phyloP scores from a whole-genome alignment of 2,329 filamentous ascomycete genomes.

The Dactylella cylindrospora region DNA sequence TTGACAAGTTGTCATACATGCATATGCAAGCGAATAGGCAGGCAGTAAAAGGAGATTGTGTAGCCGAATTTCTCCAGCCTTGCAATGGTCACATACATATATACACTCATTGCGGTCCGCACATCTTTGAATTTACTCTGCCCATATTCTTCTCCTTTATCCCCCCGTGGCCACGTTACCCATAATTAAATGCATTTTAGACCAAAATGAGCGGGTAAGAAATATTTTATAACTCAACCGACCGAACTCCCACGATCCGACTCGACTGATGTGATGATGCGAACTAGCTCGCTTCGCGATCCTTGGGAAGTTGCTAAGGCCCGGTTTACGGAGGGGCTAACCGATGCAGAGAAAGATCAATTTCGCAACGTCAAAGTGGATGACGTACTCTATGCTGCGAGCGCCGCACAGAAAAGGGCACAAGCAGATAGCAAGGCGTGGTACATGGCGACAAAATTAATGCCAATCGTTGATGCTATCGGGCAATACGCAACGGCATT shows the following conservation, averaged over 20 bases:
- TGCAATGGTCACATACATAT: too few relatives aligned
- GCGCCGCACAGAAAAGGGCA: conserved; percentile 45
- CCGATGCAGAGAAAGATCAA: conserved; percentile 43
- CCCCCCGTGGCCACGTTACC: too few relatives aligned
- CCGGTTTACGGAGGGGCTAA: conserved; percentile 47
- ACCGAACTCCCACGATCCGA: too few relatives aligned
- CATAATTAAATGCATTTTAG: too few relatives aligned
- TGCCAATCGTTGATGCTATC: conserved; percentile 46
- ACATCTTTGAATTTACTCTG: too few relatives aligned
- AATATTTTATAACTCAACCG: background rate
- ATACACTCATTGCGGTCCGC: too few relatives aligned
- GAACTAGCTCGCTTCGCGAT: conserved; percentile 28
- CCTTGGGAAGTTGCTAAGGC: conserved; percentile 46
- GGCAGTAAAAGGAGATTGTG: too few relatives aligned
- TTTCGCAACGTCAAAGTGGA: conserved; percentile 46
- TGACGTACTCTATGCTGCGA: conserved; percentile 46
- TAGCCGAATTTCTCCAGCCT: too few relatives aligned
- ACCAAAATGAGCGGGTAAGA: background rate
- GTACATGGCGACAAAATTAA: conserved; percentile 44
- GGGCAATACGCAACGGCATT: conserved; percentile 47
- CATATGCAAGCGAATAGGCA: too few relatives aligned
- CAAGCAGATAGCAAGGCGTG: conserved; percentile 43
- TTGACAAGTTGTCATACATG: too few relatives aligned
- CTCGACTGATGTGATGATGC: background rate
- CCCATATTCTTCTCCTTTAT: too few relatives aligned